These are phyloP conservation scores for Rhizopogon parksii DNA, from an alignment of 1,284 basidiomycete species.

Conservation along the genomic window DNA sequence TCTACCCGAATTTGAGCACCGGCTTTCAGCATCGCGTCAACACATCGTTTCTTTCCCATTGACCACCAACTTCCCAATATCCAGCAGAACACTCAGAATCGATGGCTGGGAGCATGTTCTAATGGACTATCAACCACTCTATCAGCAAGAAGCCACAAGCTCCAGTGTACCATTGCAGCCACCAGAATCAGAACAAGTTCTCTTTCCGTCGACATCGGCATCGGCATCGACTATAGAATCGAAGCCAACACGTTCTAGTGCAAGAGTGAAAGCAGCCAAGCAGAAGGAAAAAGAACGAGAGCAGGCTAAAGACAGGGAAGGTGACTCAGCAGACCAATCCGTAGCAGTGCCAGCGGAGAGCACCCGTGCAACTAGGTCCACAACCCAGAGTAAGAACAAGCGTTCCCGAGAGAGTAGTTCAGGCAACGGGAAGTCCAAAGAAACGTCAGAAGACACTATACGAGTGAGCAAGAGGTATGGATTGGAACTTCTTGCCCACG, in stretches of 20 bases:
- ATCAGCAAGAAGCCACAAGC: conserved; percentile 63
- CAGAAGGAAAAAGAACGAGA: conserved; percentile 50
- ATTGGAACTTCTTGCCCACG: conserved; percentile 1
- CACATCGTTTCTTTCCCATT: conserved; percentile 21
- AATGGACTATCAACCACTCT: conserved; percentile 74
- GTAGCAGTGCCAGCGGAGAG: conserved; percentile 32
- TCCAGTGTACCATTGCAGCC: conserved; percentile 41
- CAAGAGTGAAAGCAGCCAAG: conserved; percentile 70
- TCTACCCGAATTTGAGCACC: conserved; percentile 20
- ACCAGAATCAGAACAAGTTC: conserved; percentile 33
- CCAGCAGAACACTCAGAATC: conserved; percentile 38
- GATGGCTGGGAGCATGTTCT: conserved; percentile 77
- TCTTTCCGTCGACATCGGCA: conserved; percentile 29
- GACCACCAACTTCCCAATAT: conserved; percentile 22
- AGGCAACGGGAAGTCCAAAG: conserved; percentile 60
- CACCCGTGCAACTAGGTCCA: conserved; percentile 36
- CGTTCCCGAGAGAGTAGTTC: conserved; percentile 45
- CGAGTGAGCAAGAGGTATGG: conserved; percentile 55
- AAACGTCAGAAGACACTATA: conserved; percentile 45
- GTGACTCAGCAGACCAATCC: conserved; percentile 35
- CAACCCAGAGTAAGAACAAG: conserved; percentile 39
- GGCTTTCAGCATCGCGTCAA: conserved; percentile 8
- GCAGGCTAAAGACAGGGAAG: conserved; percentile 36
- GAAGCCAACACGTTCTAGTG: conserved; percentile 61
- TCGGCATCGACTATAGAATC: conserved; percentile 33